These are phyloP conservation scores for Mortierella sp. DNA, from an alignment of 371 early-diverging fungal species.

Conservation along the genomic window DNA sequence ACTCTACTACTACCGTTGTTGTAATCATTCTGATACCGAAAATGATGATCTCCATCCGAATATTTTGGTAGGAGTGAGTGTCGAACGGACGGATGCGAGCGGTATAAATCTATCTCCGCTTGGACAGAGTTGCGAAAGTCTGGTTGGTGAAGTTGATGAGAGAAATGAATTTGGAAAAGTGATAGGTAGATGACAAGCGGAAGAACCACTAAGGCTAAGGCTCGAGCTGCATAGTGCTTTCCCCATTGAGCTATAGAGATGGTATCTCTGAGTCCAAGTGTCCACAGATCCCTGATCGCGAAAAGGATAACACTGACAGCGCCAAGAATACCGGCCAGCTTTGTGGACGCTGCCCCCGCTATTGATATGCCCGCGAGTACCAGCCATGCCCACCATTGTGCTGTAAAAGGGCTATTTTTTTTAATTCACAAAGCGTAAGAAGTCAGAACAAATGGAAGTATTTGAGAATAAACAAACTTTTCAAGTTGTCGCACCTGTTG, in stretches of 20 bases:
- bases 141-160: neutral
- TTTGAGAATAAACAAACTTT: neutral
- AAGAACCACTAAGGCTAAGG: neutral
- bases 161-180: neutral
- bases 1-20: neutral
- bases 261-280: neutral
- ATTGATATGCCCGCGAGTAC: conserved; percentile 8
- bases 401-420: conserved; percentile 15
- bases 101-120: neutral
- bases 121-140: neutral
- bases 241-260: neutral
- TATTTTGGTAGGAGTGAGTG: neutral
- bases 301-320: neutral
- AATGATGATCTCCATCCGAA: conserved; percentile 5
- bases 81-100: neutral
- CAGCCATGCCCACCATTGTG: conserved; percentile 23
- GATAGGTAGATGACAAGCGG: neutral
- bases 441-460: neutral
- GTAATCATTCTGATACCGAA: neutral
- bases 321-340: conserved; percentile 6
- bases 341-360: conserved; percentile 16
- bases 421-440: neutral
- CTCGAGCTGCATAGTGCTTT: neutral
- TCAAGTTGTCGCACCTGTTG: conserved; percentile 55
- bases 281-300: conserved; percentile 6